Evolutionary conservation across 768 basidiomycete species (phyloP).

Genomic region (Kwoniella mangroviensis): DNA sequence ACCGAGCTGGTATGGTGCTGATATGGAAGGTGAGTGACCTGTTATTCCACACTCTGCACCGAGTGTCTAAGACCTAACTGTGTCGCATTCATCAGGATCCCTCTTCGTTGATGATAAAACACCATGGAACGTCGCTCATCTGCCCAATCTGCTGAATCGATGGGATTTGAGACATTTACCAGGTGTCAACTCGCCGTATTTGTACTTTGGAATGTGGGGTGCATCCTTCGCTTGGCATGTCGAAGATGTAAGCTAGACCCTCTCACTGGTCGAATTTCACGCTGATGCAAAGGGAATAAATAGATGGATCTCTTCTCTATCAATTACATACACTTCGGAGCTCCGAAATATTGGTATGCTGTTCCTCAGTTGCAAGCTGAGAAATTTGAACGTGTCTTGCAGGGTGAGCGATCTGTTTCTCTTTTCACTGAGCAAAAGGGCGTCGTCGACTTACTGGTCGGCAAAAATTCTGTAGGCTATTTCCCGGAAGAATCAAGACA

Average conservation of each 20-base stretch:
- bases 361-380: slow-evolving; percentile 82
- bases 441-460: not conserved
- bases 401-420: slow-evolving; percentile 63
- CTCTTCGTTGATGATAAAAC: slow-evolving; percentile 72
- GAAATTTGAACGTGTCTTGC: slow-evolving; percentile 87
- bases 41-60: slow-evolving; percentile 65
- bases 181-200: slow-evolving; percentile 94
- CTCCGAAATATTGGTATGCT: slow-evolving; percentile 93
- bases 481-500: slow-evolving; percentile 84
- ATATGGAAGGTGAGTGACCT: slow-evolving; percentile 74
- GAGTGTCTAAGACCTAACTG: not conserved
- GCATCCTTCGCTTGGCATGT: slow-evolving; percentile 99
- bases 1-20: slow-evolving; percentile 97
- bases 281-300: slow-evolving; percentile 12
- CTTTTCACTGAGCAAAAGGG: not conserved
- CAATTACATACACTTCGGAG: slow-evolving; percentile 98
- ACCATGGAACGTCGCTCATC: slow-evolving; percentile 90
- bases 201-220: slow-evolving; percentile 99
- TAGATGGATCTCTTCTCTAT: slow-evolving; percentile 96
- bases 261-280: not conserved
- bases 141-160: slow-evolving; percentile 83
- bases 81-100: slow-evolving; percentile 48
- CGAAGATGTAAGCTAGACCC: slow-evolving; percentile 67
- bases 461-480: slow-evolving; percentile 67
- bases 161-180: slow-evolving; percentile 74